phyloP scores from a whole-genome alignment of 768 basidiomycete species.

The Hypsizygus marmoreus region DNA sequence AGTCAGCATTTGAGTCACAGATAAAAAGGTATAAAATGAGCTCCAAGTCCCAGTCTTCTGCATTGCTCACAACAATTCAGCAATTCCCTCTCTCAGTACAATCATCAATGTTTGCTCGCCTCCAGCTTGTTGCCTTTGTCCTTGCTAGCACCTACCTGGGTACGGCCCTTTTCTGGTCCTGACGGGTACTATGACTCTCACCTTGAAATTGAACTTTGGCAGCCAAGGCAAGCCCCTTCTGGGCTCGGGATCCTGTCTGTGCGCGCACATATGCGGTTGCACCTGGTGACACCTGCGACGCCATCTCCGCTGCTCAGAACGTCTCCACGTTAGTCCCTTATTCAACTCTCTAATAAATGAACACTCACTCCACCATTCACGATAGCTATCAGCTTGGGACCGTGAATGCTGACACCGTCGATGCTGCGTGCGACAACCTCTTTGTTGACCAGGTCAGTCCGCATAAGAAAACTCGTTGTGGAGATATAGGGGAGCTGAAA shows the following conservation, averaged over 20 bases:
- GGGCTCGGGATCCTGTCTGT: slow-evolving; percentile 30
- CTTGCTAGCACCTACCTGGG: slow-evolving; percentile 14
- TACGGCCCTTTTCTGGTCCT: neutral
- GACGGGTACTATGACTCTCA: neutral
- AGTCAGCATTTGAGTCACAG: neutral
- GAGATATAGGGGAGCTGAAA: no score
- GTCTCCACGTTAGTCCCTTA: slow-evolving; percentile 45
- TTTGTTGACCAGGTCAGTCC: slow-evolving; percentile 44
- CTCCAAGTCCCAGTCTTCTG: neutral
- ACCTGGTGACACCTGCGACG: slow-evolving; percentile 56
- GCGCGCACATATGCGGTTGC: slow-evolving; percentile 53
- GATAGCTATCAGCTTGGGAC: slow-evolving; percentile 58
- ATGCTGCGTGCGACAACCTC: slow-evolving; percentile 59
- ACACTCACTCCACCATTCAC: neutral
- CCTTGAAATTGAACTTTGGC: neutral
- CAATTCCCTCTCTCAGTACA: slow-evolving; percentile 3
- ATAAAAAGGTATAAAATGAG: slow-evolving; percentile 7
- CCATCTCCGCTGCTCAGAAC: slow-evolving; percentile 47
- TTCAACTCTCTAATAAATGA: neutral
- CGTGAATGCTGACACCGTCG: slow-evolving; percentile 49
- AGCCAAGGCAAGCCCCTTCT: slow-evolving; percentile 10
- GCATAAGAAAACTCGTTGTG: no score
- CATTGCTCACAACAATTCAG: slow-evolving; percentile 15
- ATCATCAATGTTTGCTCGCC: slow-evolving; percentile 15
- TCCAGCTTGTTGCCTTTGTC: slow-evolving; percentile 7